phyloP scores from a whole-genome alignment of 306 rosid species.

The Cicer yamashitae region DNA sequence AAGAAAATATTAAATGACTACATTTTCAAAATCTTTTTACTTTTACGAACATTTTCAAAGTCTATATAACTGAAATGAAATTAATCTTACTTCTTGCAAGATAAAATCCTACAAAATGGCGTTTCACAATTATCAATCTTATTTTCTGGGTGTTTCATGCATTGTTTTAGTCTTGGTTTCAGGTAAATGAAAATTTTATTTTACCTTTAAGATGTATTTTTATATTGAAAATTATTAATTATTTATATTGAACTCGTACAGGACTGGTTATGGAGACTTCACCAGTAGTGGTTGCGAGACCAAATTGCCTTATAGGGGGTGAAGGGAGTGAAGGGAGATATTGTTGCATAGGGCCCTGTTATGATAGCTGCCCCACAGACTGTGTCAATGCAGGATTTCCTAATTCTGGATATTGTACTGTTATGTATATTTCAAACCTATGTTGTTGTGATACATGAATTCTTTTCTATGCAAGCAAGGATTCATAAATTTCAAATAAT shows the following conservation, averaged over 20 bases:
- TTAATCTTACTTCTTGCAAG: neutral
- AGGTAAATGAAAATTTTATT: neutral
- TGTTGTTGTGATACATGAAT: too few species aligned
- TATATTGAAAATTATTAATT: too few species aligned
- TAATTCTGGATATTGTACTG: too few species aligned
- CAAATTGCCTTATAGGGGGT: neutral
- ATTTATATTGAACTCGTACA: too few species aligned
- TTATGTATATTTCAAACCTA: too few species aligned
- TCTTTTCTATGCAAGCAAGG: too few species aligned
- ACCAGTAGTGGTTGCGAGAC: neutral
- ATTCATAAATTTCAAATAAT: too few species aligned
- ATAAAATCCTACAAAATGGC: neutral
- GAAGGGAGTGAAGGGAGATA: rapidly evolving
- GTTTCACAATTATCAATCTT: neutral
- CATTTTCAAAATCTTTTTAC: neutral
- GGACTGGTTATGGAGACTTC: neutral
- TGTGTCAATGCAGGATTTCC: too few species aligned
- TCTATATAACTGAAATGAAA: neutral
- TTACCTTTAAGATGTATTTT: too few species aligned
- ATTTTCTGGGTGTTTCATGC: neutral
- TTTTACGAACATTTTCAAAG: too few species aligned
- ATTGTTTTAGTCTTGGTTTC: neutral
- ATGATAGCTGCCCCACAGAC: neutral
- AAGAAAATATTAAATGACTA: too few species aligned
- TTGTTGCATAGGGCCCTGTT: neutral